Evolutionary conservation across 768 basidiomycete genomes (phyloP).

Genomic region (Agaricus bisporus): DNA sequence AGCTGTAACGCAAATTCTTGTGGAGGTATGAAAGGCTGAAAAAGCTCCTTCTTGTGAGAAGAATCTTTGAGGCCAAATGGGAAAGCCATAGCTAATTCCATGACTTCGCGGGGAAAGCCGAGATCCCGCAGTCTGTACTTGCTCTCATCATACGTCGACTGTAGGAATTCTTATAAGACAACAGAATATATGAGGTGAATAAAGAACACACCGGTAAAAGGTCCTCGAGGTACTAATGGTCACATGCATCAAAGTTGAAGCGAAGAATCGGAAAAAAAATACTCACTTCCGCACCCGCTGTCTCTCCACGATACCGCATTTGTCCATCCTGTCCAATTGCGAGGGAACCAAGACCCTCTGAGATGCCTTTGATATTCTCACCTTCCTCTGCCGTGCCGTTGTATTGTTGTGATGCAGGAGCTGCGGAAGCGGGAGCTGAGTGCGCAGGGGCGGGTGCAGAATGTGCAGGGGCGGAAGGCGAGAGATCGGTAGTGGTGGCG

Average conservation of each 20-base stretch:
- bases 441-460: too few species aligned
- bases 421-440: too few species aligned
- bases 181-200: neutral
- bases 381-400: slow-evolving; percentile 10
- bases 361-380: slow-evolving; percentile 21
- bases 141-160: slow-evolving; percentile 7
- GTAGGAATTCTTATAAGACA: neutral
- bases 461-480: too few species aligned
- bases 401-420: neutral
- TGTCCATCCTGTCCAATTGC: slow-evolving; percentile 44
- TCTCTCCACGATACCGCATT: slow-evolving; percentile 43
- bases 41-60: slow-evolving; percentile 29
- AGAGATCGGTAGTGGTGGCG: neutral
- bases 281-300: slow-evolving; percentile 43
- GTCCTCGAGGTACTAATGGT: slow-evolving; percentile 31
- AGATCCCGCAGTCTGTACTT: slow-evolving; percentile 15
- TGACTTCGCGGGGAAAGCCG: slow-evolving; percentile 35
- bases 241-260: neutral
- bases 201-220: slow-evolving; percentile 25
- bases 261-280: neutral
- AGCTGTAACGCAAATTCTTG: slow-evolving; percentile 33
- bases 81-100: slow-evolving; percentile 40
- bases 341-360: slow-evolving; percentile 40
- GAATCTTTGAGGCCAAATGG: slow-evolving; percentile 41
- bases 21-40: slow-evolving; percentile 34